Conservation (phyloP, 2,329 filamentous ascomycete genomes). For the Macrophomina pseudophaseolina region DNA sequence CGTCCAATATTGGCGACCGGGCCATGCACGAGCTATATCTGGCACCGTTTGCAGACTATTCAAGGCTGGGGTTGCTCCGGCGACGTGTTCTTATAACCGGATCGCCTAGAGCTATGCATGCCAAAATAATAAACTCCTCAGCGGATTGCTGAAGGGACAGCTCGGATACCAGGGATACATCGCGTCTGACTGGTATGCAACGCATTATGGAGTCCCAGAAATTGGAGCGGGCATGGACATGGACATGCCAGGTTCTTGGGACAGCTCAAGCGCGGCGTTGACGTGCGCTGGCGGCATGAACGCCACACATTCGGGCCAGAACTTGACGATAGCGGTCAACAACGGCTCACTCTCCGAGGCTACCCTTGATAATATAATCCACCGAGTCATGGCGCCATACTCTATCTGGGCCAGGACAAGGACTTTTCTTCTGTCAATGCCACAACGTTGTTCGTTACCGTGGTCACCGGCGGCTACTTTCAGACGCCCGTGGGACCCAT, state of each 20-base stretch:
- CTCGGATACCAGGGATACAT: constrained; percentile 42
- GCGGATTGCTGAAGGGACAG: constrained; percentile 56
- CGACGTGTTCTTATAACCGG: constrained; percentile 55
- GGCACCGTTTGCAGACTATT: constrained; percentile 79
- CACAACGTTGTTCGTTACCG: not conserved
- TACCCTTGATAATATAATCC: constrained; percentile 54
- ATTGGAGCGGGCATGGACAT: constrained; percentile 37
- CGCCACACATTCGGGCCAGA: constrained; percentile 28
- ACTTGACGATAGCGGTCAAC: constrained; percentile 45
- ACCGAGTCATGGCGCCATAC: constrained; percentile 53
- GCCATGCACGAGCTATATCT: constrained; percentile 77
- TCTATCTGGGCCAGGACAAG: constrained; percentile 51
- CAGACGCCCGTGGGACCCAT: constrained; percentile 41
- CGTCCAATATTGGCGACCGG: constrained; percentile 71
- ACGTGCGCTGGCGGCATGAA: not conserved
- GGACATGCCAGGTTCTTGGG: constrained; percentile 14
- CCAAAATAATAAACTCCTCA: constrained; percentile 51
- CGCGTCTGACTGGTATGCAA: constrained; percentile 32
- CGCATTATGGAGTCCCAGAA: constrained; percentile 35
- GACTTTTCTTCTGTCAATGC: constrained; percentile 46
- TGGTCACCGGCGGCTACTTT: not conserved
- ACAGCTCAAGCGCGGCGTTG: constrained; percentile 15
- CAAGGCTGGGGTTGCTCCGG: constrained; percentile 63
- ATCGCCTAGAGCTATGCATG: constrained; percentile 47
- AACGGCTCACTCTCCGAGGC: constrained; percentile 48